Percentiles rank a stretch among this genome's conserved stretches.
Conservation (phyloP, 73 alveolate genomes). For the Stentor coeruleus region DNA sequence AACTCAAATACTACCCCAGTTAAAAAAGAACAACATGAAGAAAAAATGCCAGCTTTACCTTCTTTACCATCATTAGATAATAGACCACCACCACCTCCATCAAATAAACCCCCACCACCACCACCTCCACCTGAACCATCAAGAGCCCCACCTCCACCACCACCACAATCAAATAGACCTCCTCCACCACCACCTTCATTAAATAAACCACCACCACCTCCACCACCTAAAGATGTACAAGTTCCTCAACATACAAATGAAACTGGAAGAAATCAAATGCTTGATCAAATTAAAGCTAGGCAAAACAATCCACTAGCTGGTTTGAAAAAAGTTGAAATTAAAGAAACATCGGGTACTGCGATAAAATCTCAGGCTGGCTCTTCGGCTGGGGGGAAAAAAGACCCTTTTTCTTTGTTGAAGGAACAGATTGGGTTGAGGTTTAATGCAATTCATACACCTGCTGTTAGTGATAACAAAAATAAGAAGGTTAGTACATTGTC, state of each 20-base stretch:
- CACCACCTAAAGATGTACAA: background rate
- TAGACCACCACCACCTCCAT: no score
- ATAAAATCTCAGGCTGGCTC: background rate
- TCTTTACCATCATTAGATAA: background rate
- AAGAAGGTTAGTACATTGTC: background rate
- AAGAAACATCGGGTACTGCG: background rate
- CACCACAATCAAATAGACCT: constrained; percentile 6
- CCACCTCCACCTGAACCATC: constrained; percentile 29
- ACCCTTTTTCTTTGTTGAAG: constrained; percentile 4
- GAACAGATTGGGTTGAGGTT: constrained; percentile 8
- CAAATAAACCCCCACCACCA: no score
- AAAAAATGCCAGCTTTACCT: background rate
- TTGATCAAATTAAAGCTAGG: background rate
- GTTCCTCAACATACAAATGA: background rate
- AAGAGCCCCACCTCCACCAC: constrained; percentile 20
- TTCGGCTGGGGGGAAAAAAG: constrained; percentile 7
- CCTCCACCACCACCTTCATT: constrained; percentile 20
- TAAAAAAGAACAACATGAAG: background rate
- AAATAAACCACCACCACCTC: constrained; percentile 7
- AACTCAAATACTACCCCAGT: no score
- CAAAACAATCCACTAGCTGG: constrained; percentile 2
- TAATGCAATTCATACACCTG: constrained; percentile 9
- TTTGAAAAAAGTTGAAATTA: background rate
- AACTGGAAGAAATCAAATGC: background rate
- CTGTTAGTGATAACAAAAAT: background rate